Base-by-base conservation (phyloP, 148 eudicot genomes). In the Rhododendron ovatum region DNA sequence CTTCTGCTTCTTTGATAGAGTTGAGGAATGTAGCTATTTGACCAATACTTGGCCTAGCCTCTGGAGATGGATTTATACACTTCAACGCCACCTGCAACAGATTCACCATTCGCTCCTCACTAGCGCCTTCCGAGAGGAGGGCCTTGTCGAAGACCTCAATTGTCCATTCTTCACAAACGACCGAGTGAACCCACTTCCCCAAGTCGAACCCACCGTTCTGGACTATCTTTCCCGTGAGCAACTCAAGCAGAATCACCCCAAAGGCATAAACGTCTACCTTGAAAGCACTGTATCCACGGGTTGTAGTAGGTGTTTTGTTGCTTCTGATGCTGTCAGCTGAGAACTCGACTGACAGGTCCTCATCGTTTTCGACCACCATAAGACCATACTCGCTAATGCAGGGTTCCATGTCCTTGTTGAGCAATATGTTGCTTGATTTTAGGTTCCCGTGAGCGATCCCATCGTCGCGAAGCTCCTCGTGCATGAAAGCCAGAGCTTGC, bases 301-400 rank as follows among this genome's bases (percentile, higher is more conserved):
- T 61, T 15, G 50, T 18, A 59, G 84, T 53, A 14, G 90, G 76
- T 11, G 17, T 2, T 12, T 78, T 61, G 10, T 1, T 26, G 51
- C 53, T 74, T 84, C 85, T 87, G 86, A 67, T 9, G 81, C 43
- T 71, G 30, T 87, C 84, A 8, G 7, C 1, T 26, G 78, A 78
- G 84, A 73, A 80, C 50, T 13, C 81, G 9, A 63, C 37, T 50
- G 85, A 28, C 17, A 79, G 89, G 51, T 82, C 61, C 5, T 73
- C 65, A n/a, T 87, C 37, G 24, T 83, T 81, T 13, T 88, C 91
- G 0, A 86, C 83, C 85, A 84, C 91, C 90, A 87, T 88, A 28
- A 92, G 87, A 20, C 93, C 93, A 37, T 92, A 92, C 71, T 92
- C 93, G 45, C 93, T 89, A 33, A 92, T 84, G 37, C 86, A 81